These are phyloP conservation scores for Rhodomyrtus tomentosa DNA, from an alignment of 345 rosid species.

Conservation along the genomic window DNA sequence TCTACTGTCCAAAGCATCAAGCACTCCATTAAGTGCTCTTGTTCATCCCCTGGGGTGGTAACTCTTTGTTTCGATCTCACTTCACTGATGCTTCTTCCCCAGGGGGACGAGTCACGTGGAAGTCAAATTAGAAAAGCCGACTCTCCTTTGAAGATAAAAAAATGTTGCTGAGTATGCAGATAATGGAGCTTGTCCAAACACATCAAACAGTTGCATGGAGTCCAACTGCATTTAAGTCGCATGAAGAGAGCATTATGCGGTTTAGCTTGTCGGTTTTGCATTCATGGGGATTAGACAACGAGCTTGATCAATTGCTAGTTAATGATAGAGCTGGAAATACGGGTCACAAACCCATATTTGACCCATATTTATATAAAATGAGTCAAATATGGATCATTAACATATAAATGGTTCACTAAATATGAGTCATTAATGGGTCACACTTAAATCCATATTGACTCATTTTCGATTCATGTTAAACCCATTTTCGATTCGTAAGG, in stretches of 20 bases:
- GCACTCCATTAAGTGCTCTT: constrained; percentile 59
- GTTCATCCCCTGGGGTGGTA: constrained; percentile 87
- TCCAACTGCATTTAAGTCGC: constrained; percentile 28
- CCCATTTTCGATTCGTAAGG: too few relatives aligned
- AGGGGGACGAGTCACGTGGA: constrained; percentile 12
- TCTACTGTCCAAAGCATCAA: constrained; percentile 27
- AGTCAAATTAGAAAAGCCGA: constrained; percentile 15
- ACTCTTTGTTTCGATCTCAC: constrained; percentile 68
- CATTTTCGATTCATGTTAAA: too few relatives aligned
- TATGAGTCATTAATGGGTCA: too few relatives aligned
- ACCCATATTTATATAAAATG: too few relatives aligned
- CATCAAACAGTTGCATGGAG: constrained; percentile 13
- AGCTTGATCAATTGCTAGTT: constrained; percentile 68
- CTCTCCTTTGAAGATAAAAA: constrained; percentile 5
- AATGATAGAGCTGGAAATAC: too few relatives aligned
- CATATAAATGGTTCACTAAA: too few relatives aligned
- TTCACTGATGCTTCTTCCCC: constrained; percentile 40
- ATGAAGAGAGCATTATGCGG: constrained; percentile 53
- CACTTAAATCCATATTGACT: too few relatives aligned
- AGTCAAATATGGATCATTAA: too few relatives aligned
- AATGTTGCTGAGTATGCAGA: constrained; percentile 3
- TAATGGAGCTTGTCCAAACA: constrained; percentile 23
- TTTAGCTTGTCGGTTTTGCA: constrained; percentile 89
- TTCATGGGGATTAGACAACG: constrained; percentile 62
- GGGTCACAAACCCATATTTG: too few relatives aligned